Conservation (phyloP, 495 filamentous ascomycete species). For the Aspergillus indologenus region DNA sequence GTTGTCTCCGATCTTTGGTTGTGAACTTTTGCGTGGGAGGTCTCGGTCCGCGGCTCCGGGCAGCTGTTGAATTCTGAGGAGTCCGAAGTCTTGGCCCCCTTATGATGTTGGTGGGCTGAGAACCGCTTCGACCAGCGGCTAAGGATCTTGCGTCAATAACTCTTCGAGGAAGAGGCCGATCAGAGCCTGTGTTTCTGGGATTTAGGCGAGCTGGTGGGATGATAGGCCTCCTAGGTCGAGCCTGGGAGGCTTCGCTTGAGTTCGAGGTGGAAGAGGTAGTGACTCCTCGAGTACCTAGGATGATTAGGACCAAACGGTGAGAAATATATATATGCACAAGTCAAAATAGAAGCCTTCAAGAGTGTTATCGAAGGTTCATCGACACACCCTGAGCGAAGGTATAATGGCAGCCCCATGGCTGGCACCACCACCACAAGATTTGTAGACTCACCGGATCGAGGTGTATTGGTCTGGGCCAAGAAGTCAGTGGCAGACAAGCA, state of each 20-base stretch:
- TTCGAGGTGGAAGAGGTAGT: background rate
- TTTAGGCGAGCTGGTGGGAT: constrained; percentile 23
- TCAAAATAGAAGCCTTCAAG: background rate
- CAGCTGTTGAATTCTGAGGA: constrained; percentile 18
- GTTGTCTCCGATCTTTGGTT: constrained; percentile 13
- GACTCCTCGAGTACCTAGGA: background rate
- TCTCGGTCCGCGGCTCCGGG: constrained; percentile 23
- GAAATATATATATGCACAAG: background rate
- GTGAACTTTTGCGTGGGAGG: constrained; percentile 4
- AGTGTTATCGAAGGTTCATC: background rate
- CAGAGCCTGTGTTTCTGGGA: constrained; percentile 16
- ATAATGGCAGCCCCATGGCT: background rate
- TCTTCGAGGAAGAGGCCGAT: constrained; percentile 28
- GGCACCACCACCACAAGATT: background rate
- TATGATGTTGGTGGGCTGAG: constrained; percentile 34
- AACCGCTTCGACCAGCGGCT: constrained; percentile 29
- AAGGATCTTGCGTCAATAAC: constrained; percentile 43
- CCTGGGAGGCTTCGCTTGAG: constrained; percentile 11
- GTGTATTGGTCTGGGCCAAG: constrained; percentile 20
- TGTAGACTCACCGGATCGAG: constrained; percentile 21
- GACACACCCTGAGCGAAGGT: too few relatives aligned
- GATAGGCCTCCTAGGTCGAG: constrained; percentile 17
- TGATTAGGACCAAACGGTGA: background rate
- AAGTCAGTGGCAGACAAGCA: constrained; percentile 30
- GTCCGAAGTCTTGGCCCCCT: constrained; percentile 30